Evolutionary conservation across 2,329 filamentous ascomycete genomes (phyloP), one percentile per base, ranked within the genome.

Genomic region (Albophoma yamanashiensis): DNA sequence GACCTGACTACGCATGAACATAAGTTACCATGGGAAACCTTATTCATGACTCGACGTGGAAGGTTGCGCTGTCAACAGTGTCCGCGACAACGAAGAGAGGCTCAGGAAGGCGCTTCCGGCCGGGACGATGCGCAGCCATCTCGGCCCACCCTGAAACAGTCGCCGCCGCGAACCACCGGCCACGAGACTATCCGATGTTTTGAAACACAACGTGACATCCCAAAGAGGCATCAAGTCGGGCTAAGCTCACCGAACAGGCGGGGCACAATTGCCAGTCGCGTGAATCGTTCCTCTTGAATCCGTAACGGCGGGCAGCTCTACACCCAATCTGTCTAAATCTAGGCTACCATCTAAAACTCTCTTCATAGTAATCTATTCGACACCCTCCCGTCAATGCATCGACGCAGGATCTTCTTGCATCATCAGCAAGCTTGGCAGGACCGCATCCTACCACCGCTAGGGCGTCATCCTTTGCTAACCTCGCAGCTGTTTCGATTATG

Each of bases 361-460:
- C 63, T 56, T 63, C 59, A 57, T 63, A 64, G 38, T 63, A 64
- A 12, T 63, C 61, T 36, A 63, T 59, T 4, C 55, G 58, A 9
- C 63, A 64, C 11, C 63, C 68, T 7, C 62, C 62, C 1, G 62
- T 63, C 22, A 78, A 61, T 17, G 69, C 63, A 2, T 68, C 65
- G 0, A 73, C 69, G 0, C 76, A 74, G 0, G 75, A 72, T 55
- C 62, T 64, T 50, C 78, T 66, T 3, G 75, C 69, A 38, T 78
- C 75, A 60, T 80, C 78, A 0, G 75, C 75, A 76, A 80, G 76
- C 42, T 66, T 69, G 2, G 71, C 73, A 14, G 78, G 78, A 0
- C 78, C 78, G 60, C 78, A 80, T 0, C 75, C 75, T 15, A 80
- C 69, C 0, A 80, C 69, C 0, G 77, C 78, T 0, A 78, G 52